These are phyloP conservation scores for Takashimella tepidaria DNA, from an alignment of 1,284 basidiomycete species.

Conservation along the genomic window DNA sequence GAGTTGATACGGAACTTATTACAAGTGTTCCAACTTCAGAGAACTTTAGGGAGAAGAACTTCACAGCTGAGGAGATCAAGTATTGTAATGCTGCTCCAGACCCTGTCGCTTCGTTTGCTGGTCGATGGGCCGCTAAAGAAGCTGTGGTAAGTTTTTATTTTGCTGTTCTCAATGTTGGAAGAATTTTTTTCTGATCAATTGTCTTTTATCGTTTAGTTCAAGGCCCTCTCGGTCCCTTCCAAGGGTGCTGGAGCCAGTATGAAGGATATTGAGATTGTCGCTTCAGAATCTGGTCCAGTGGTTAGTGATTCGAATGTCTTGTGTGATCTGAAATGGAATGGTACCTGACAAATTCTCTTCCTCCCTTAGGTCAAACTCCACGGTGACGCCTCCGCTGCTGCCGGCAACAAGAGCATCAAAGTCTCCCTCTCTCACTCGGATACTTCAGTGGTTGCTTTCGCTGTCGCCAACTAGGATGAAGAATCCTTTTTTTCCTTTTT, in stretches of 20 bases:
- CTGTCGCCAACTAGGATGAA: slow-evolving; percentile 42
- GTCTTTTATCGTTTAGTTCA: slow-evolving; percentile 71
- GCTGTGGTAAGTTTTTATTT: slow-evolving; percentile 61
- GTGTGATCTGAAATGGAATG: too few relatives aligned
- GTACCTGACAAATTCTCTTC: slow-evolving; percentile 55
- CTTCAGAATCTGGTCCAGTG: slow-evolving; percentile 51
- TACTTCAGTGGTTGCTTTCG: slow-evolving; percentile 46
- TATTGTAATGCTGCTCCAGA: slow-evolving; percentile 89
- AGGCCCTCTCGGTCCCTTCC: slow-evolving; percentile 84
- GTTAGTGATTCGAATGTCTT: slow-evolving; percentile 10
- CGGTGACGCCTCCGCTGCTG: slow-evolving; percentile 75
- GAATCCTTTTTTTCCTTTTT: too few relatives aligned
- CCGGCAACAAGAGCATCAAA: slow-evolving; percentile 66
- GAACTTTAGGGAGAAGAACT: slow-evolving; percentile 88
- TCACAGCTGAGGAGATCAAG: slow-evolving; percentile 77
- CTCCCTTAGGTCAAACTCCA: slow-evolving; percentile 66
- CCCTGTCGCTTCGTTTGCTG: slow-evolving; percentile 83
- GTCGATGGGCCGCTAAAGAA: slow-evolving; percentile 96
- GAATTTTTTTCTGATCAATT: neutral
- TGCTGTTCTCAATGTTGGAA: neutral
- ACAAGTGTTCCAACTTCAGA: slow-evolving; percentile 84
- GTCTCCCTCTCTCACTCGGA: slow-evolving; percentile 79
- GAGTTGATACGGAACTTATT: slow-evolving; percentile 68
- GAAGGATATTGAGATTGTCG: slow-evolving; percentile 95
- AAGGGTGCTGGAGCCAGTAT: slow-evolving; percentile 88